Conservation (phyloP, 768 basidiomycete species). For the Favolaschia claudopus region DNA sequence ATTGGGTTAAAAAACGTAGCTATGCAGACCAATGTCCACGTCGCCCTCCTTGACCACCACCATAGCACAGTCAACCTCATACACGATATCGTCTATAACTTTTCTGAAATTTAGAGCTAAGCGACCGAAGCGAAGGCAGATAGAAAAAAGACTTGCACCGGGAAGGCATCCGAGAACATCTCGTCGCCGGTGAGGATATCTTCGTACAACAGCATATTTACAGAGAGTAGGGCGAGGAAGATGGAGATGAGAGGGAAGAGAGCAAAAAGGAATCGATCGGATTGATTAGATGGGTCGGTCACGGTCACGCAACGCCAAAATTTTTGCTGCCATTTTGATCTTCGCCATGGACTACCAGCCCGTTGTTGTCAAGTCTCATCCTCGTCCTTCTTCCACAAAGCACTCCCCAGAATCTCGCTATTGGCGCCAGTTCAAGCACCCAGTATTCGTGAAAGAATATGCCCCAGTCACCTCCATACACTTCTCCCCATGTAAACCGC, state of each 20-base stretch:
- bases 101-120: slow-evolving; percentile 61
- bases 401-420: slow-evolving; percentile 80
- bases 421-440: slow-evolving; percentile 89
- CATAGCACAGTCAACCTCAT: slow-evolving; percentile 84
- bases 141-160: slow-evolving; percentile 55
- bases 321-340: too few species aligned
- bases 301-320: slow-evolving; percentile 31
- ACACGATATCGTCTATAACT: slow-evolving; percentile 76
- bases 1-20: not conserved
- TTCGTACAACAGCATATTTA: slow-evolving; percentile 73
- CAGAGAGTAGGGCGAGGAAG: slow-evolving; percentile 29
- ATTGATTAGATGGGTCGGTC: slow-evolving; percentile 40
- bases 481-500: slow-evolving; percentile 87
- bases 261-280: slow-evolving; percentile 25
- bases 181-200: slow-evolving; percentile 85
- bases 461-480: slow-evolving; percentile 95
- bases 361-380: slow-evolving; percentile 69
- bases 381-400: slow-evolving; percentile 58
- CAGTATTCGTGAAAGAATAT: slow-evolving; percentile 97
- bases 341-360: slow-evolving; percentile 83
- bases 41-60: slow-evolving; percentile 80
- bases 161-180: slow-evolving; percentile 95
- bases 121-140: not conserved
- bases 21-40: slow-evolving; percentile 82
- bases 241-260: slow-evolving; percentile 13